These are phyloP conservation scores for Carnegiea gigantea DNA, from an alignment of 179 eudicot genomes.

Conservation along the genomic window DNA sequence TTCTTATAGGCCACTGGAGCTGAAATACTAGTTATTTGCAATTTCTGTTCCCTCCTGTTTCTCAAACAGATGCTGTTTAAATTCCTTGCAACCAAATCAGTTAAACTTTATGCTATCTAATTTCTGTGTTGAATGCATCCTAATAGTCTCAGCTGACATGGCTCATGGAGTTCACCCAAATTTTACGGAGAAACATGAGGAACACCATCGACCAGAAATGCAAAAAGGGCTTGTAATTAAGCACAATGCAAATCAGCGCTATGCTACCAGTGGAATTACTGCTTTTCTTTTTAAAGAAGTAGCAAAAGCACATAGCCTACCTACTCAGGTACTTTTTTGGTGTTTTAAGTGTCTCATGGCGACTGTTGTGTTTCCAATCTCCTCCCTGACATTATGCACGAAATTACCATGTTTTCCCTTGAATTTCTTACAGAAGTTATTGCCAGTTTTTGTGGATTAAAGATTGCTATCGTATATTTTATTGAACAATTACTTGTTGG, in stretches of 20 bases:
- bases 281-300: slow-evolving; percentile 92
- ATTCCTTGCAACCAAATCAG: slow-evolving; percentile 5
- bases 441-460: too few species aligned
- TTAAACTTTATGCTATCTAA: slow-evolving; percentile 17
- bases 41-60: background rate
- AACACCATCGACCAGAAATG: slow-evolving; percentile 86
- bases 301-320: slow-evolving; percentile 76
- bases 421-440: too few species aligned
- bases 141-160: slow-evolving; percentile 93
- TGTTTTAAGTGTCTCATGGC: background rate
- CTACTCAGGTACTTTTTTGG: slow-evolving; percentile 68
- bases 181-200: slow-evolving; percentile 88
- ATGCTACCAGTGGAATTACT: slow-evolving; percentile 96
- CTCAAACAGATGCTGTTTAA: background rate
- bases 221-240: slow-evolving; percentile 94
- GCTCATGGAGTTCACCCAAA: slow-evolving; percentile 99
- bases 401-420: too few species aligned
- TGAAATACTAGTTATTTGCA: background rate
- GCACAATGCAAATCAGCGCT: slow-evolving; percentile 95
- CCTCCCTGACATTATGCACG: background rate
- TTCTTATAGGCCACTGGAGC: background rate
- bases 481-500: too few species aligned
- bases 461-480: too few species aligned
- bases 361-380: background rate
- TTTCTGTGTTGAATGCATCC: background rate